phyloP scores from a whole-genome alignment of 1,284 basidiomycete species.

The Pseudozyma hubeiensis region DNA sequence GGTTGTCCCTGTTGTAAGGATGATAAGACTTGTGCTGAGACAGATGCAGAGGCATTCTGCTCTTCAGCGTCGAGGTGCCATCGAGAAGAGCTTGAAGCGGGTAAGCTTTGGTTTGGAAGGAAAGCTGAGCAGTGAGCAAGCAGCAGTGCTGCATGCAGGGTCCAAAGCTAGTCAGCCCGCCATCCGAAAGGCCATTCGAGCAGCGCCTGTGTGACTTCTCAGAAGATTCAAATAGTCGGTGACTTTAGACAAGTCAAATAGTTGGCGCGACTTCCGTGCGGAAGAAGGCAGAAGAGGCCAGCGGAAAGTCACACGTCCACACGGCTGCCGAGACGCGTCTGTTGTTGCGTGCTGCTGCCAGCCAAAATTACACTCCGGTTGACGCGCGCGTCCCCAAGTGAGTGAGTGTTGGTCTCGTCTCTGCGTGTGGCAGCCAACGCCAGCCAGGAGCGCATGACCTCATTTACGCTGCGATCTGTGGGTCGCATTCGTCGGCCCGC shows the following conservation, averaged over 20 bases:
- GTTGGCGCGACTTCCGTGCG: constrained; percentile 20
- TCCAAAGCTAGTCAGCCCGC: neutral
- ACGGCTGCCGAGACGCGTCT: constrained; percentile 23
- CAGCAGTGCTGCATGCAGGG: neutral
- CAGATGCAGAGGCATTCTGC: constrained; percentile 36
- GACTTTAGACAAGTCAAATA: neutral
- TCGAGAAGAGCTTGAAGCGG: neutral
- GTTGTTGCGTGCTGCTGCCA: constrained; percentile 2
- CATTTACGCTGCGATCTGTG: too few species aligned
- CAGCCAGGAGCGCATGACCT: neutral
- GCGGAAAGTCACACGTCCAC: constrained; percentile 11
- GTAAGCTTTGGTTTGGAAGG: neutral
- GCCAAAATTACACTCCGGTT: neutral
- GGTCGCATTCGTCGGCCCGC: too few species aligned
- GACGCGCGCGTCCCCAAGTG: neutral
- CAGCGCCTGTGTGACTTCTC: too few species aligned
- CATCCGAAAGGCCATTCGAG: too few species aligned
- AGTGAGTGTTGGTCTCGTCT: constrained; percentile 11
- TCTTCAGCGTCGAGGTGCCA: neutral
- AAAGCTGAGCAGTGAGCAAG: neutral
- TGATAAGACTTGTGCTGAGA: constrained; percentile 31
- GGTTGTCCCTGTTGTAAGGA: constrained; percentile 20
- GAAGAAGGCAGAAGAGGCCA: constrained; percentile 12
- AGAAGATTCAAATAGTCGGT: neutral
- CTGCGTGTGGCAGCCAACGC: neutral